Base-by-base conservation (phyloP, 2,329 filamentous ascomycete species). In the Didymella lethalis region DNA sequence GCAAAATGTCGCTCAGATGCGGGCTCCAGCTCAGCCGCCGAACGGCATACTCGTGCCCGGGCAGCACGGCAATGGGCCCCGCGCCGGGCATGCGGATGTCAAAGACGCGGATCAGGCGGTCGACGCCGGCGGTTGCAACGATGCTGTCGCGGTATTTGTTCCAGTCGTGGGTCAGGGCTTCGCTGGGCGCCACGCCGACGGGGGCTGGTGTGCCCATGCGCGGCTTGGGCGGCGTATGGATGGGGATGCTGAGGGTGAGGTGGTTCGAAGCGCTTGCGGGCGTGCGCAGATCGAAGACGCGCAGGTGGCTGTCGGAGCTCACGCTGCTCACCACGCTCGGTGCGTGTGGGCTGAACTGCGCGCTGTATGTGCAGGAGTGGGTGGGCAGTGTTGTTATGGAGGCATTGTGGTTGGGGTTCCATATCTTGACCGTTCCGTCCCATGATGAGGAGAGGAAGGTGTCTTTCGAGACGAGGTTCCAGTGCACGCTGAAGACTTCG, bases 351-450 rank as follows among this genome's bases (percentile, higher is more conserved):
- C 90, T 93, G 81, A 95, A 99, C 38, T 90, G 84, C n/a, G 92
- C 89, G 68, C 89, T 93, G 81, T 99, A 99, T 29, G 95, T 97
- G 81, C 95, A 99, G 68, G 87, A 92, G 71, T 96, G 93, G 26
- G 95, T 91, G 3, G 95, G 93, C 26, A 99, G 84, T 2, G 95
- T 99, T 55, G 89, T 85, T 57, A 99, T 81, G 31, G 92, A 94
- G 54, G 88, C 83, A 43, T 82, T 83, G 38, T 90, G 84, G 48
- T 90, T 88, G 1, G 95, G 95, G 14, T 91, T 92, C 94, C 94
- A 99, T 70, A 99, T 88, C 80, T 97, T 97, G 69, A 98, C 87
- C 2, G 92, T 96, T 48, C 95, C 95, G 72, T 99, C 95, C 95
- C 95, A 99, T 6, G 92, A 96, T 65, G 89, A 93, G 0, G 92